Evolutionary conservation across 2,329 filamentous ascomycete species (phyloP).

Genomic region (Arthrobotrys sphaeroides): DNA sequence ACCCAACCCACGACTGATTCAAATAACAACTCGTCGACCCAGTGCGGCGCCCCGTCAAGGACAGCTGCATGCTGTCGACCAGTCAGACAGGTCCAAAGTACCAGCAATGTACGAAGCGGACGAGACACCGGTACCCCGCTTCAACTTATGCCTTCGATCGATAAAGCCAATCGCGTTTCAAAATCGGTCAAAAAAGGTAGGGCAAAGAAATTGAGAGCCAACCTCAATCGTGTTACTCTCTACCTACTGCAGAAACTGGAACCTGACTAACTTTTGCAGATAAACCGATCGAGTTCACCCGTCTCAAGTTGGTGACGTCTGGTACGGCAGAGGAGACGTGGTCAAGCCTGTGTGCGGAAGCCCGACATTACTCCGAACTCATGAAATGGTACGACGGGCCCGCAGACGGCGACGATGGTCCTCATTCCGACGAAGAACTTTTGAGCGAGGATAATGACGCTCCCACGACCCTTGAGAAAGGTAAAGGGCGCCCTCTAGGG

Average conservation of each 20-base stretch:
- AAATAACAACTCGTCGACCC: background rate
- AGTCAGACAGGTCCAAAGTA: background rate
- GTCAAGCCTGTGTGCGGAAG: background rate
- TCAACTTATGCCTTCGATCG: background rate
- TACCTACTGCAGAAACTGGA: background rate
- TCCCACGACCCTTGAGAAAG: background rate
- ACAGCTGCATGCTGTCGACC: background rate
- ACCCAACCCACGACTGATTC: background rate
- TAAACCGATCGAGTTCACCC: background rate
- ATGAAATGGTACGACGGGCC: constrained; percentile 29
- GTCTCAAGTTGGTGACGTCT: background rate
- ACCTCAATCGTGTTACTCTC: too few relatives aligned
- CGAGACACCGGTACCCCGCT: too few relatives aligned
- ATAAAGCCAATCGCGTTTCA: background rate
- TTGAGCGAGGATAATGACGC: background rate
- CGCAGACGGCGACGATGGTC: background rate
- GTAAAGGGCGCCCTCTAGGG: background rate
- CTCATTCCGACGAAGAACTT: background rate
- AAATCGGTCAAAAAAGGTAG: too few relatives aligned
- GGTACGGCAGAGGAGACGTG: background rate
- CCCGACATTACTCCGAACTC: background rate
- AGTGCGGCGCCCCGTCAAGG: background rate
- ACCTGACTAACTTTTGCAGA: background rate
- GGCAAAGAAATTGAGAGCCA: background rate
- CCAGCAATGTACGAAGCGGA: background rate